A percentile compares a stretch with the other conserved stretches of the same genome.
Evolutionary conservation across 306 rosid genomes (phyloP).

Genomic region (Vicia villosa): DNA sequence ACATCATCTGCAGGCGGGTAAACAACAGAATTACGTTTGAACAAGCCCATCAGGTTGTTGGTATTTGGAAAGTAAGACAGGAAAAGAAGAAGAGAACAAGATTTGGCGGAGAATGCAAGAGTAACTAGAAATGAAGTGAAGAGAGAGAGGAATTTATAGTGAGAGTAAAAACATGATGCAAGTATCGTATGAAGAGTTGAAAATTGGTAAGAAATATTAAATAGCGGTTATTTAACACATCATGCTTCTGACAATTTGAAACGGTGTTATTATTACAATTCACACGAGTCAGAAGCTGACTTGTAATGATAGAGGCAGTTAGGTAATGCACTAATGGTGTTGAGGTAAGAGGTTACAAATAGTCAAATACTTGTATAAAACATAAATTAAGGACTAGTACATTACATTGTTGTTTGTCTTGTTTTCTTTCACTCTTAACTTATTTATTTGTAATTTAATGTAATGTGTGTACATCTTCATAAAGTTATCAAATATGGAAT

Average conservation of each 20-base stretch:
- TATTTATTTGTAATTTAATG: too few species aligned
- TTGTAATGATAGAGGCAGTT: background rate
- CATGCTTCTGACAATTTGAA: background rate
- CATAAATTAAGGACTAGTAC: background rate
- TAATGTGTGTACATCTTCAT: too few species aligned
- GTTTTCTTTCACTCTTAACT: background rate
- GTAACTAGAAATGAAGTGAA: constrained; percentile 18
- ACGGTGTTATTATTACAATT: background rate
- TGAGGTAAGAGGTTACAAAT: background rate
- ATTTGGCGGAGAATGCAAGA: constrained; percentile 47
- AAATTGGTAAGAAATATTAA: constrained; percentile 10
- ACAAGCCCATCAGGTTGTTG: constrained; percentile 46
- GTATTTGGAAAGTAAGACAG: constrained; percentile 4
- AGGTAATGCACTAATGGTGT: background rate
- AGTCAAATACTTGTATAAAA: background rate
- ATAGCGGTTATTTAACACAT: constrained; percentile 8
- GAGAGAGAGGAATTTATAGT: background rate
- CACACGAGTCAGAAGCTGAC: constrained; percentile 19
- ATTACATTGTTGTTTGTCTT: background rate
- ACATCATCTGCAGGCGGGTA: constrained; percentile 62
- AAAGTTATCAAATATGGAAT: too few species aligned
- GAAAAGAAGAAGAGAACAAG: background rate
- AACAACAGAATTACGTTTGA: constrained; percentile 45
- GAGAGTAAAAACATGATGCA: background rate
- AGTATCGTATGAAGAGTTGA: constrained; percentile 5